These are phyloP conservation scores for Guillardia theta DNA, from an alignment of 78 protist genomes.

Conservation along the genomic window DNA sequence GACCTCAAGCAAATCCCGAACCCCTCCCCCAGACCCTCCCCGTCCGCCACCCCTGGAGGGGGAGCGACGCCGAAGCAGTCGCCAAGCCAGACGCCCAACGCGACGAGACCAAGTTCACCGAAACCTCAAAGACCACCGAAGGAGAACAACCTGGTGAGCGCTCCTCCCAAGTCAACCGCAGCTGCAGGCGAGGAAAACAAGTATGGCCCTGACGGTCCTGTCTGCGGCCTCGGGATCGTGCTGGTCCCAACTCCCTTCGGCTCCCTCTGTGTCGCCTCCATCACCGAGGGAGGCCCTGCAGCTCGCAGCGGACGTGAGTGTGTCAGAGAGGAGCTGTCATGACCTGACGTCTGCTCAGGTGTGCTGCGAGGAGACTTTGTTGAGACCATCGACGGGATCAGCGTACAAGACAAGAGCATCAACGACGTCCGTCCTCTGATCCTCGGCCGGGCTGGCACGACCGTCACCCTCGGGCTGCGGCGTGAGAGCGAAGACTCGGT, in stretches of 20 bases:
- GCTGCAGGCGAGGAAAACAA: background rate
- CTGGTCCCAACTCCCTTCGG: background rate
- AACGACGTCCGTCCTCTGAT: background rate
- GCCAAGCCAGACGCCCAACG: background rate
- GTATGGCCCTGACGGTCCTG: background rate
- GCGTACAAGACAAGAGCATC: background rate
- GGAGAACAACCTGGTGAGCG: background rate
- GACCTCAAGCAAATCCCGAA: background rate
- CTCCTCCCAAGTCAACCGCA: background rate
- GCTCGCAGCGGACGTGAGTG: background rate
- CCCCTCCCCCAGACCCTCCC: background rate
- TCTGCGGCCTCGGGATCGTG: background rate
- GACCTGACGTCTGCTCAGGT: background rate
- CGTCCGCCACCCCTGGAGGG: background rate
- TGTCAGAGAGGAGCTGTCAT: background rate
- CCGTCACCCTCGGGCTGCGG: background rate
- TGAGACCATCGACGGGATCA: background rate
- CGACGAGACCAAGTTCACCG: background rate
- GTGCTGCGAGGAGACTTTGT: background rate
- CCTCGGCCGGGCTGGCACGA: conserved; percentile 21
- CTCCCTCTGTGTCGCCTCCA: background rate
- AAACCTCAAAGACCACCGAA: background rate
- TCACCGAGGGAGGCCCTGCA: background rate
- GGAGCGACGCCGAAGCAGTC: background rate
- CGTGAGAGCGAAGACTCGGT: conserved; percentile 30